These are phyloP conservation scores for Cryptococcus wingfieldii DNA, from an alignment of 1,284 basidiomycete genomes.

Conservation along the genomic window DNA sequence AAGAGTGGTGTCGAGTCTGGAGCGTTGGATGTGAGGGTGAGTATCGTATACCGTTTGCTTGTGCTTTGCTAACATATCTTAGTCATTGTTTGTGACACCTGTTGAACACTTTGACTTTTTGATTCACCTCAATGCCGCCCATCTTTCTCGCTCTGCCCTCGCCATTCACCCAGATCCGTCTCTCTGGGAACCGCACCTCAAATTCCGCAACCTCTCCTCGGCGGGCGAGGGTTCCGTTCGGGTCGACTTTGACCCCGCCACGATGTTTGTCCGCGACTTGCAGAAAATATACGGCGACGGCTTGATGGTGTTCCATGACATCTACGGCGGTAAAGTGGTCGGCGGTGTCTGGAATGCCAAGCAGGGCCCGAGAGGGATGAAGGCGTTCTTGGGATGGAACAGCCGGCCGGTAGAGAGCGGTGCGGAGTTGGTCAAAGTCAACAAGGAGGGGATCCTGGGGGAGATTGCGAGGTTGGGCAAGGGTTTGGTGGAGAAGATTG, in stretches of 20 bases:
- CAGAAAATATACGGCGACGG: constrained; percentile 73
- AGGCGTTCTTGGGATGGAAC: constrained; percentile 77
- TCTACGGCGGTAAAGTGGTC: constrained; percentile 70
- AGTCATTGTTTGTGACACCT: constrained; percentile 81
- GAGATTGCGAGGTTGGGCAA: constrained; percentile 77
- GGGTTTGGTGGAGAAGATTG: constrained; percentile 61
- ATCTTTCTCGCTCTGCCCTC: constrained; percentile 66
- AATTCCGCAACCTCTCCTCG: constrained; percentile 27
- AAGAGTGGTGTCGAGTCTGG: constrained; percentile 23
- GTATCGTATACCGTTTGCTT: background rate
- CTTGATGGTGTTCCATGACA: constrained; percentile 80
- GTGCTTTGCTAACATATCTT: constrained; percentile 2
- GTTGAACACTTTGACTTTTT: constrained; percentile 80
- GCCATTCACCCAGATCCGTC: constrained; percentile 52
- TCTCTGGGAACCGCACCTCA: constrained; percentile 28
- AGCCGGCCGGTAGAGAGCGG: constrained; percentile 53
- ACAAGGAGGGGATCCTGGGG: constrained; percentile 63
- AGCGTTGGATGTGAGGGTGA: constrained; percentile 35
- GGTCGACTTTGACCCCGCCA: constrained; percentile 78
- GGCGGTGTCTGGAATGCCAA: constrained; percentile 78
- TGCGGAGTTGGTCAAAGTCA: constrained; percentile 62
- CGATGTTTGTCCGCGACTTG: constrained; percentile 54
- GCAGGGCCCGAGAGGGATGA: constrained; percentile 58
- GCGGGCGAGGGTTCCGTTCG: constrained; percentile 36
- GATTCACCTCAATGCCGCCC: constrained; percentile 64